Conservation (phyloP, 441 rosid species). For the Arabidopsis lyrata region DNA sequence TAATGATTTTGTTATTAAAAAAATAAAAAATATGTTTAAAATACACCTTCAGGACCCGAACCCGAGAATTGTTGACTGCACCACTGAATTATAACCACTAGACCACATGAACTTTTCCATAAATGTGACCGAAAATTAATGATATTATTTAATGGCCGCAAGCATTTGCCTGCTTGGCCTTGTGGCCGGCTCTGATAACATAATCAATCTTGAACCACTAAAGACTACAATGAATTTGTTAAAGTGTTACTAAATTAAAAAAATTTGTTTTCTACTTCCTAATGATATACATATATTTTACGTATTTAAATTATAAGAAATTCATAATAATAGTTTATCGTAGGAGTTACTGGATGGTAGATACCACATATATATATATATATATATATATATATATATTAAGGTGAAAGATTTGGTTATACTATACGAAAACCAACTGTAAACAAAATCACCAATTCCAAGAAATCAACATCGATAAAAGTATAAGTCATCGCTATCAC, state of each 20-base stretch:
- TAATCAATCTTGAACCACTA: not conserved
- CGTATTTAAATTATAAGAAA: not conserved
- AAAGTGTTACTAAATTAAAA: not conserved
- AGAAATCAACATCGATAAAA: slow-evolving; percentile 3
- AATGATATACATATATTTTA: not conserved
- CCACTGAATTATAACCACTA: too few relatives aligned
- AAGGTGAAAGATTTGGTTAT: not conserved
- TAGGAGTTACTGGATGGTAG: not conserved
- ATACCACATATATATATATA: not conserved
- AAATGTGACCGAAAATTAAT: too few relatives aligned
- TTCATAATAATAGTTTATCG: not conserved
- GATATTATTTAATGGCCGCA: too few relatives aligned
- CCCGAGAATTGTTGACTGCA: too few relatives aligned
- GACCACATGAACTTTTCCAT: too few relatives aligned
- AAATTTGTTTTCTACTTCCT: not conserved
- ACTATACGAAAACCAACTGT: not conserved
- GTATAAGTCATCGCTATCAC: slow-evolving; percentile 13
- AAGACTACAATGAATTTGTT: not conserved
- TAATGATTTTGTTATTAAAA: too few relatives aligned
- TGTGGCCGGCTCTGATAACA: too few relatives aligned
- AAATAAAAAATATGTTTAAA: too few relatives aligned
- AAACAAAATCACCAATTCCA: not conserved
- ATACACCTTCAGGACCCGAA: too few relatives aligned
- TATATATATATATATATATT: not conserved
- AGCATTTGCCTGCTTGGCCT: too few relatives aligned